Percentiles rank a stretch among this genome's conserved stretches.
Evolutionary conservation across 345 rosid species (phyloP).

Genomic region (Bruguiera parviflora): DNA sequence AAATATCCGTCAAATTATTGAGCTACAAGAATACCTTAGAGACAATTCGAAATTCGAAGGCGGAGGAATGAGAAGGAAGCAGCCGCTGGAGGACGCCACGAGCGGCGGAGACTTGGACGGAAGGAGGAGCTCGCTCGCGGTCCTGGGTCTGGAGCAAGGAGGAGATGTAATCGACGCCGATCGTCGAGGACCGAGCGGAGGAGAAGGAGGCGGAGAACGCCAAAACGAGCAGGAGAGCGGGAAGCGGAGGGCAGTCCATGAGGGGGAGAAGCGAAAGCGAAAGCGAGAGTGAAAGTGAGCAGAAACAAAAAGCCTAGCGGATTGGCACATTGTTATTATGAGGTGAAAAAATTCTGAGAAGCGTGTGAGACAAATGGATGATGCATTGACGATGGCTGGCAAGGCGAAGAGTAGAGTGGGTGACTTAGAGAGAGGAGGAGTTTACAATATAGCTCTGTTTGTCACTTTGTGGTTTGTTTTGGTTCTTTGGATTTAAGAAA

Average conservation of each 20-base stretch:
- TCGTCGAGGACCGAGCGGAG: conserved; percentile 37
- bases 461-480: no score
- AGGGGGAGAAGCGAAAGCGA: conserved; percentile 13
- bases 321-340: conserved; percentile 3
- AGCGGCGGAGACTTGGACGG: conserved; percentile 57
- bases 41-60: conserved; percentile 51
- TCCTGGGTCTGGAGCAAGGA: conserved; percentile 58
- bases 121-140: conserved; percentile 53
- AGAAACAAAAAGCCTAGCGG: background rate
- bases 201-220: conserved; percentile 16
- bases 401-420: no score
- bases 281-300: conserved; percentile 15
- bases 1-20: background rate
- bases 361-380: no score
- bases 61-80: conserved; percentile 51
- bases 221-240: conserved; percentile 21
- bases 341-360: background rate
- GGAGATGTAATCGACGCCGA: conserved; percentile 60
- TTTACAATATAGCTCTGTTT: no score
- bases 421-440: no score
- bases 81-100: conserved; percentile 50
- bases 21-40: conserved; percentile 34
- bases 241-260: conserved; percentile 32
- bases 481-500: no score
- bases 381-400: no score